Evolutionary conservation across 2,329 filamentous ascomycete species (phyloP).

Genomic region (Alternaria angustiovoidea): DNA sequence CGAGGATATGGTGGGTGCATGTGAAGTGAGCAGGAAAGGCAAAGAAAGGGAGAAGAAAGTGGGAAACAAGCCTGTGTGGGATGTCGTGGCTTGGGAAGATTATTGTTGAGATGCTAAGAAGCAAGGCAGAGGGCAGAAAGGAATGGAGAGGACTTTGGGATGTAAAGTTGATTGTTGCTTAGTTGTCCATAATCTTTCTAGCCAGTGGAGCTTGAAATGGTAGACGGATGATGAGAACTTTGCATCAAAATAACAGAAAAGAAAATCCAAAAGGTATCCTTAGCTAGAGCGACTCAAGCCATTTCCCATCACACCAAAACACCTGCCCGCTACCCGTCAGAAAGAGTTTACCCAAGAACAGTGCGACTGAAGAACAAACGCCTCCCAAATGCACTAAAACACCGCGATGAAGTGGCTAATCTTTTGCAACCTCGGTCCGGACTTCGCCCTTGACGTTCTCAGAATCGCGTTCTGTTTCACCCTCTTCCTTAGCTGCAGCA

Average conservation of each 20-base stretch:
- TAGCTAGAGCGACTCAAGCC: conserved; percentile 5
- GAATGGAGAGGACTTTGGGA: too few species aligned
- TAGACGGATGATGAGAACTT: neutral
- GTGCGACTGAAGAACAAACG: conserved; percentile 19
- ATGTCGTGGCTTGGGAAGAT: neutral
- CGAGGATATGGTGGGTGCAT: neutral
- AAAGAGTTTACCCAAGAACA: conserved; percentile 7
- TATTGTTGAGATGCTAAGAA: neutral
- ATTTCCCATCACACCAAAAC: conserved; percentile 27
- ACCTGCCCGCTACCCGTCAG: conserved; percentile 17
- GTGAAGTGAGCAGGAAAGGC: neutral
- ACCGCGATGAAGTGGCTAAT: conserved; percentile 14
- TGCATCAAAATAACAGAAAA: conserved; percentile 5
- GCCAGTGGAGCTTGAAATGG: neutral
- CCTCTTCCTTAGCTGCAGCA: conserved; percentile 35
- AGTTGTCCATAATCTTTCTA: neutral
- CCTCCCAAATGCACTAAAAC: conserved; percentile 16
- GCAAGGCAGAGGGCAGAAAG: neutral
- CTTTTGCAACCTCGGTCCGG: conserved; percentile 38
- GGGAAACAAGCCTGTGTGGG: neutral
- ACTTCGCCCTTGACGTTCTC: conserved; percentile 46
- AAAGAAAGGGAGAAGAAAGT: neutral
- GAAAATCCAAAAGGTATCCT: conserved; percentile 27
- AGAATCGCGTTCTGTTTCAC: conserved; percentile 37
- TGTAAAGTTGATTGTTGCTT: neutral